Conservation (phyloP, 2,329 filamentous ascomycete species). For the Alternaria burnsii region DNA sequence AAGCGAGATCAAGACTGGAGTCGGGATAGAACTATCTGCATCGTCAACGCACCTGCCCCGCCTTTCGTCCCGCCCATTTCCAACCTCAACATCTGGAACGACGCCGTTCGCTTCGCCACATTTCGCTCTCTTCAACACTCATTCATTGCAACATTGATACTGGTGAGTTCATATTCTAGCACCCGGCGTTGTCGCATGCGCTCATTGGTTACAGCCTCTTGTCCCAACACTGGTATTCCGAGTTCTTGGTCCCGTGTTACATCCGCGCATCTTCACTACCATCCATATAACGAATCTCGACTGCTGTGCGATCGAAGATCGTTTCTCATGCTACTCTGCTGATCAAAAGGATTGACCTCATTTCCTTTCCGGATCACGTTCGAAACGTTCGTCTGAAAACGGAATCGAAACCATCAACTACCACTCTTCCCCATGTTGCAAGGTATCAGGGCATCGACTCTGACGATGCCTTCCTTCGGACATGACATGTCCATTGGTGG, state of each 20-base stretch:
- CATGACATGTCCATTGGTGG: constrained; percentile 44
- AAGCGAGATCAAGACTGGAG: constrained; percentile 14
- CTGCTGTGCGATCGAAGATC: constrained; percentile 5
- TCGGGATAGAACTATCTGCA: constrained; percentile 13
- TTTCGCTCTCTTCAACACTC: constrained; percentile 1
- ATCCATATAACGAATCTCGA: background rate
- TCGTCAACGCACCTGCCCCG: constrained; percentile 19
- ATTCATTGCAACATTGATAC: background rate
- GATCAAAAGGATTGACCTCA: background rate
- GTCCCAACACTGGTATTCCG: background rate
- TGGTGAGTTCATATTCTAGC: constrained; percentile 6
- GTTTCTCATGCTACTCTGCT: constrained; percentile 11
- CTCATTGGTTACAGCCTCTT: constrained; percentile 5
- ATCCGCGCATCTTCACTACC: background rate
- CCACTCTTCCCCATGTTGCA: constrained; percentile 47
- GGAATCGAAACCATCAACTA: constrained; percentile 6
- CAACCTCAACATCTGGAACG: constrained; percentile 5
- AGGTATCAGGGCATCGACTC: constrained; percentile 44
- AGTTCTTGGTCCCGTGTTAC: background rate
- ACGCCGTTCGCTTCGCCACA: background rate
- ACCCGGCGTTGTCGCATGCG: background rate
- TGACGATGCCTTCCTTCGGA: constrained; percentile 50
- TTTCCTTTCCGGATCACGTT: background rate
- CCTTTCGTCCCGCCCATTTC: constrained; percentile 17
- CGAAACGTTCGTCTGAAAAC: constrained; percentile 9